phyloP scores from a whole-genome alignment of 2,329 filamentous ascomycete species.

The Ciborinia camelliae region DNA sequence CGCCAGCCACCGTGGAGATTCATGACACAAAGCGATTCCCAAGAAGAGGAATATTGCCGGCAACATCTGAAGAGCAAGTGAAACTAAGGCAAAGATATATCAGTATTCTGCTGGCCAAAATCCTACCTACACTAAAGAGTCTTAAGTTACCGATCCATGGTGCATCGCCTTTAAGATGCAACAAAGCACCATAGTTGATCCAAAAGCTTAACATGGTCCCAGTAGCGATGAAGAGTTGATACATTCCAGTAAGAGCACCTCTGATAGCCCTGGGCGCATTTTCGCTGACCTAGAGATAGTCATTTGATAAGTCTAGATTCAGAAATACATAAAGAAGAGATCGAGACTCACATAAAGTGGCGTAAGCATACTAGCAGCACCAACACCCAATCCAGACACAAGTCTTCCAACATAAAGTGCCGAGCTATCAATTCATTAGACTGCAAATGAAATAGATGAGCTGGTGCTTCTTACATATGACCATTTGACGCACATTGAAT shows the following conservation, averaged over 20 bases:
- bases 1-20: conserved; percentile 65
- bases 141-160: conserved; percentile 10
- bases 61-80: conserved; percentile 61
- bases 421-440: conserved; percentile 31
- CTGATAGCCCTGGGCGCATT: conserved; percentile 50
- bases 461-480: conserved; percentile 41
- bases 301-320: conserved; percentile 40
- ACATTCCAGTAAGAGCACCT: conserved; percentile 49
- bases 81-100: conserved; percentile 50
- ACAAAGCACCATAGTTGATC: conserved; percentile 41
- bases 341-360: conserved; percentile 33
- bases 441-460: rapidly evolving
- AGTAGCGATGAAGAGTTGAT: conserved; percentile 45
- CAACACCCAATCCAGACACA: conserved; percentile 48
- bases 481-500: conserved; percentile 63
- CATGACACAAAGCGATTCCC: conserved; percentile 59
- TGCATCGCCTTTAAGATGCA: conserved; percentile 13
- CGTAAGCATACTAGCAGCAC: conserved; percentile 45
- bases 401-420: conserved; percentile 65
- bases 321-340: conserved; percentile 29
- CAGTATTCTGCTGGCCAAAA: neutral
- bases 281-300: conserved; percentile 48
- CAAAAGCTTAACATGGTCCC: conserved; percentile 45
- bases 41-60: conserved; percentile 59
- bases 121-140: neutral